Evolutionary conservation across 352 stramenopile species (phyloP).

Genomic region (Lagenidium sp.): DNA sequence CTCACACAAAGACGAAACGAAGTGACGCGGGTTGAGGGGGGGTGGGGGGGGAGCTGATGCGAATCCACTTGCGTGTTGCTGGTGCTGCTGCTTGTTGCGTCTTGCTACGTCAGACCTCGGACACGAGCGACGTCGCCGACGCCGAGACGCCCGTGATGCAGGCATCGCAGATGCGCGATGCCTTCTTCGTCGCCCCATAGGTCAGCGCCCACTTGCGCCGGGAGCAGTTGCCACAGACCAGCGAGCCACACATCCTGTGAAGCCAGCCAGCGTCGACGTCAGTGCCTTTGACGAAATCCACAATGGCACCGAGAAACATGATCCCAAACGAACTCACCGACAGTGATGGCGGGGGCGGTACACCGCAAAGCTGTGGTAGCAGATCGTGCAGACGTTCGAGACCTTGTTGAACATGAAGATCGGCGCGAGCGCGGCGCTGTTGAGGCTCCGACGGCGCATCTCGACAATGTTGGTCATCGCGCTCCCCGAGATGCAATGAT

Average conservation of each 20-base stretch:
- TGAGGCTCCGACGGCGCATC: conserved; percentile 59
- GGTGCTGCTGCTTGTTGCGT: no score
- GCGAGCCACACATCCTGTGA: conserved; percentile 60
- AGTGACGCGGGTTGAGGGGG: no score
- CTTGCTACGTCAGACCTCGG: conserved; percentile 4
- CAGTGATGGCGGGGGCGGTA: conserved; percentile 81
- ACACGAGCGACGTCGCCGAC: conserved; percentile 10
- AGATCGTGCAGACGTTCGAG: conserved; percentile 82
- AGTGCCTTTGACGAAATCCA: background rate
- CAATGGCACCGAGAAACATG: background rate
- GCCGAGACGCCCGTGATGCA: conserved; percentile 34
- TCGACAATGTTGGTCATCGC: conserved; percentile 27
- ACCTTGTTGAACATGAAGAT: conserved; percentile 86
- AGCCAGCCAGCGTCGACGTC: background rate
- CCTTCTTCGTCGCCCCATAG: conserved; percentile 72
- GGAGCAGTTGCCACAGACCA: conserved; percentile 80
- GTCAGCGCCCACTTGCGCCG: conserved; percentile 66
- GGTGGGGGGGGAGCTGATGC: no score
- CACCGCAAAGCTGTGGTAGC: conserved; percentile 70
- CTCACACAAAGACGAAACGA: no score
- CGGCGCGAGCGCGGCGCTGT: conserved; percentile 62
- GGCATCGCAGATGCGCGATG: conserved; percentile 65
- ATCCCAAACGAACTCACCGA: conserved; percentile 24
- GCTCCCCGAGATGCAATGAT: conserved; percentile 62
- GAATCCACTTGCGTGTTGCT: no score